Evolutionary conservation across 1,284 basidiomycete genomes (phyloP), one percentile per base, ranked within the genome.

Genomic region (Cryptococcus sp.): DNA sequence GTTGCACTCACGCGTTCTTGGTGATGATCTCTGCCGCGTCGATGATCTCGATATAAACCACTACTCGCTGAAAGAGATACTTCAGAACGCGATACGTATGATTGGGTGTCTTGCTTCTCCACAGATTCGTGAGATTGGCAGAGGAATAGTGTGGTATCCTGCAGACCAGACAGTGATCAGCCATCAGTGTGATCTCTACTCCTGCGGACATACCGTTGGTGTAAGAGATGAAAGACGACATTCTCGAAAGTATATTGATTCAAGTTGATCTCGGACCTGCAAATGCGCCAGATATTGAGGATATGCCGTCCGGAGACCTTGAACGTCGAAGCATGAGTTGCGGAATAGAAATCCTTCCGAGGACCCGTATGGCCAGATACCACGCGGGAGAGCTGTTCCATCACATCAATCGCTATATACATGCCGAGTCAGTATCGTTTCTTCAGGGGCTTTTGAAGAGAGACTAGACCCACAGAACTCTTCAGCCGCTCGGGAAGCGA

Each of bases 201-300:
- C 19, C 22, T 20, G 22, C 17, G 17, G 23, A 59, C 78, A 52
- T 55, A 91, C 91, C 93, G 82, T 74, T 82, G 82, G 39, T 83
- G 84, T 7, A 97, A 80, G 10, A 93, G 72, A 67, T 93, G 86
- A 68, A 91, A 93, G 0, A 83, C 89, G 0, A 93, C 87, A 69
- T 95, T 93, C 79, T 98, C 95, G 65, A 97, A 90, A 0, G 90
- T 87, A 75, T 98, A 94, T 57, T 85, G 86, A 44, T 84, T 86
- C 56, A 98, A 80, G 8, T 84, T 87, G 55, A 89, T 84, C 68
- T 98, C 94, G 1, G 87, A 85, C 35, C 92, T 87, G 84, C 98
- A 90, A 55, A 97, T 85, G 49, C 93, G 83, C 94, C 93, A 97
- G 15, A 93, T 80, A 67, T 97, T 96, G 50, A 99, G 81, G 38